Percentiles rank a stretch among this genome's conserved stretches.
phyloP scores from a whole-genome alignment of 2,329 filamentous ascomycete genomes.

The Zasmidium citrigriseum region DNA sequence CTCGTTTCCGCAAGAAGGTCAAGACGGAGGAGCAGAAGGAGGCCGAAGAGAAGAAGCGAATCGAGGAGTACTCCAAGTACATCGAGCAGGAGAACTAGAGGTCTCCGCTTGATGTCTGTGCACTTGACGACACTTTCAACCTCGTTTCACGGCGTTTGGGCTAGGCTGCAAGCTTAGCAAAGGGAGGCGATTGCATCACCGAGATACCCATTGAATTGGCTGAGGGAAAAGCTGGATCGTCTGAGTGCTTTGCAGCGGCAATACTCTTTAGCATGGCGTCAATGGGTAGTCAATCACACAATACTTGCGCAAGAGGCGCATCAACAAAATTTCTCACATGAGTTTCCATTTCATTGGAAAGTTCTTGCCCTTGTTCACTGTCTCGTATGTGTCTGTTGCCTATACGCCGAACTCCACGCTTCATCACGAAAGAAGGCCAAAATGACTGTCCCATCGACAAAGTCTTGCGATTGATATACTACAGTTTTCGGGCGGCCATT shows the following conservation, averaged over 20 bases:
- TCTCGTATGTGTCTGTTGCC: background rate
- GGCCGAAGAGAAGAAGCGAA: slow-evolving; percentile 22
- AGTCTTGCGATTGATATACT: too few species aligned
- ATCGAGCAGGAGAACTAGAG: slow-evolving; percentile 16
- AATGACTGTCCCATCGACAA: too few species aligned
- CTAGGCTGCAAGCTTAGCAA: background rate
- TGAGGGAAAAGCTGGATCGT: background rate
- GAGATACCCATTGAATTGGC: background rate
- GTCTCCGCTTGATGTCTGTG: too few species aligned
- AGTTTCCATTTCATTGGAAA: background rate
- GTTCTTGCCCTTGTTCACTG: too few species aligned
- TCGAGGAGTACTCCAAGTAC: slow-evolving; percentile 28
- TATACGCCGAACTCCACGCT: background rate
- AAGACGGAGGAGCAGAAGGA: slow-evolving; percentile 35
- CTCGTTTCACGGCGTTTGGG: background rate
- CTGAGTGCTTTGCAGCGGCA: background rate
- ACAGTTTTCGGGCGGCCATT: background rate
- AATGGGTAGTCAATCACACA: background rate
- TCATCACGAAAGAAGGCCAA: background rate
- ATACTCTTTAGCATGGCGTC: background rate
- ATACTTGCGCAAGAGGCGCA: background rate
- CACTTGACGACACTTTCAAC: too few species aligned
- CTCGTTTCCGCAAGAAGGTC: slow-evolving; percentile 69
- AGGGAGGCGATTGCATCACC: background rate
- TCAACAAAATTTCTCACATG: background rate